Percentiles rank a stretch among this genome's conserved stretches.
These are phyloP conservation scores for Blastobotrys americana DNA, from an alignment of 805 yeast species.

Conservation along the genomic window DNA sequence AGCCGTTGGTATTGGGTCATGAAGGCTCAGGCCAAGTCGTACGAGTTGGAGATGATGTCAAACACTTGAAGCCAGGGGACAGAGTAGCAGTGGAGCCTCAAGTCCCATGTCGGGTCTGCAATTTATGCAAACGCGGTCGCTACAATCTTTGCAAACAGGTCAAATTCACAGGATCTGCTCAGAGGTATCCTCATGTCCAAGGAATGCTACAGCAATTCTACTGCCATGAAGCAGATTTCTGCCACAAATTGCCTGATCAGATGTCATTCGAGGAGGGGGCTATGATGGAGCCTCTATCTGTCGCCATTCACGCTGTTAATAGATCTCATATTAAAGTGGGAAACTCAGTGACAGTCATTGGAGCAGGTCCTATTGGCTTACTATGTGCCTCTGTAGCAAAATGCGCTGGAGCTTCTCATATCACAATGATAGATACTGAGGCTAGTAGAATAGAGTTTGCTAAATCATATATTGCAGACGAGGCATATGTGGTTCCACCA, in stretches of 20 bases:
- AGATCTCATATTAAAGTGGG: constrained; percentile 53
- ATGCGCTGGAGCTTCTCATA: constrained; percentile 62
- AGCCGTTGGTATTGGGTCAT: constrained; percentile 77
- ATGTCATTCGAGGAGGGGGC: constrained; percentile 75
- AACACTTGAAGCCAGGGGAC: constrained; percentile 61
- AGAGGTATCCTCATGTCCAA: constrained; percentile 74
- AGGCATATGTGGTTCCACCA: neutral
- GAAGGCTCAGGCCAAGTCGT: constrained; percentile 68
- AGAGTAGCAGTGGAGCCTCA: constrained; percentile 82
- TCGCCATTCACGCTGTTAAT: constrained; percentile 70
- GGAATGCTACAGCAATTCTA: constrained; percentile 83
- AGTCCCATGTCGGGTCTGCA: constrained; percentile 64
- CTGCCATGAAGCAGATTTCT: constrained; percentile 64
- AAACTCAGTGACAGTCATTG: constrained; percentile 60
- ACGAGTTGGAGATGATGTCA: constrained; percentile 58
- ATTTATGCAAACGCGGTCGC: constrained; percentile 76
- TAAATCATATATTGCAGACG: constrained; percentile 2
- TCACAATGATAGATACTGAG: constrained; percentile 59
- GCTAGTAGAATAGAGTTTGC: constrained; percentile 32
- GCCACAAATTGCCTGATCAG: constrained; percentile 51
- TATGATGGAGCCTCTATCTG: constrained; percentile 74
- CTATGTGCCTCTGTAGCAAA: constrained; percentile 62
- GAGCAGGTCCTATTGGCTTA: constrained; percentile 83
- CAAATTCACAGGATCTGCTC: constrained; percentile 54
- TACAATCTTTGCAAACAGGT: constrained; percentile 79